Conservation (phyloP, 208 protist species). For the Lotmaria passim region DNA sequence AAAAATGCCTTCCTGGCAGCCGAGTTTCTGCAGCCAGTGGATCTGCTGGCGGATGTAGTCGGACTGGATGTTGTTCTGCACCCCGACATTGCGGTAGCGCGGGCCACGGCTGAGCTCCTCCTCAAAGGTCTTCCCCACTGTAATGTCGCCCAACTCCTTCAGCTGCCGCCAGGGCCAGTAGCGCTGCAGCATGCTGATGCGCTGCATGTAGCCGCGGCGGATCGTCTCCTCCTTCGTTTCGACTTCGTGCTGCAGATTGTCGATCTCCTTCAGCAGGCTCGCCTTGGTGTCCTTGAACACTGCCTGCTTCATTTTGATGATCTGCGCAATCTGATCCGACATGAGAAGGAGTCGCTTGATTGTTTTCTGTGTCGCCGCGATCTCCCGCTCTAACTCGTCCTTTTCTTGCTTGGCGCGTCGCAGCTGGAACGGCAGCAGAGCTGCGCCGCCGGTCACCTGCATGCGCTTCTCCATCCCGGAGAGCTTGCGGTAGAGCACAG, state of each 20-base stretch:
- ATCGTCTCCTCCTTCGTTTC: conserved; percentile 51
- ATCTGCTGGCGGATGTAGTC: conserved; percentile 83
- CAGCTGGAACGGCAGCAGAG: conserved; percentile 65
- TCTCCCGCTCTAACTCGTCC: conserved; percentile 59
- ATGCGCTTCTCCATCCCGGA: conserved; percentile 52
- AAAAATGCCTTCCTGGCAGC: conserved; percentile 61
- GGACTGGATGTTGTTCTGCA: conserved; percentile 86
- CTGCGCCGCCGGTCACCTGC: conserved; percentile 22
- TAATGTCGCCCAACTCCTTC: conserved; percentile 77
- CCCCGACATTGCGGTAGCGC: conserved; percentile 75
- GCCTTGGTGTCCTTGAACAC: conserved; percentile 32
- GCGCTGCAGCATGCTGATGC: conserved; percentile 80
- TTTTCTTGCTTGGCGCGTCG: conserved; percentile 58
- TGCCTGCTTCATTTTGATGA: conserved; percentile 40
- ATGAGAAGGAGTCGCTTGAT: conserved; percentile 57
- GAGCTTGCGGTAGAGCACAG: conserved; percentile 53
- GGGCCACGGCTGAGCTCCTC: conserved; percentile 83
- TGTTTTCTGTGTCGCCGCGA: conserved; percentile 54
- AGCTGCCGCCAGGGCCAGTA: conserved; percentile 91
- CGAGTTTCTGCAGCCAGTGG: conserved; percentile 71
- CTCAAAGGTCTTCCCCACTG: conserved; percentile 75
- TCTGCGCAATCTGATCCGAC: conserved; percentile 54
- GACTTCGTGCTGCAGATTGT: conserved; percentile 36
- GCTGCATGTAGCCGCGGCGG: conserved; percentile 66
- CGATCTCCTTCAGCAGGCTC: conserved; percentile 56